Evolutionary conservation across 305 asterid genomes (phyloP), one percentile per base, ranked within the genome.

Genomic region (Rubia balearica): DNA sequence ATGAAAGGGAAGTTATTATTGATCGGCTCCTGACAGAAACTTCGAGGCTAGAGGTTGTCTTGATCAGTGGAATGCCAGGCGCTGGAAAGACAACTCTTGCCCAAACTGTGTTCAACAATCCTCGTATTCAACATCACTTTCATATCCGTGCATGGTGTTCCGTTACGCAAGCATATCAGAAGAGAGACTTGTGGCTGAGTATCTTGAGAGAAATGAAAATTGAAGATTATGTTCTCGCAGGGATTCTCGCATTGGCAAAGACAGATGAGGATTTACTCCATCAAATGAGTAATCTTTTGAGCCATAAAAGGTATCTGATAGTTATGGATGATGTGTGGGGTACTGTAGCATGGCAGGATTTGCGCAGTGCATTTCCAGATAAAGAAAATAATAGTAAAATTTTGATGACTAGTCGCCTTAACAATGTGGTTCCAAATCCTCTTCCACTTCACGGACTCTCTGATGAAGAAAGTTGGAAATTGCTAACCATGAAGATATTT

Each of bases 81-180:
- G 61, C 65, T 46, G 85, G 83, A 9, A 81, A 81, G 79, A 75
- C 79, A 3, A 75, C 81, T 17, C 42, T 78, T 7, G 82, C 81
- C 8, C 68, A 64, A 62, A 55, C 67, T 45, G 33, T 70, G 53
- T 78, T 36, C 46, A 38, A 36, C 36, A 61, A 46, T 75, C 66
- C 19, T 2, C 0, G 3, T 1, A 65, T 72, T 42, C 2, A 8
- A 0, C 1, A 0, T 6, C 33, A 73, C 65, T 84, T 84, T 1
- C 80, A 84, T 5, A 13, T 33, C 51, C 19, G 56, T 4, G 69
- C 71, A 0, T 79, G 74, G 84, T 75, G 77, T 42, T 60, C 61
- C 49, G 65, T 81, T 66, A 72, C 84, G 1, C 75, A 73, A 72
- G 11, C 33, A 3, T 79, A 77, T 40, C 24, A 51, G 14, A 61